Conservation (phyloP, 192 early-diverging fungal species). For the Kickxella alabastrina region DNA sequence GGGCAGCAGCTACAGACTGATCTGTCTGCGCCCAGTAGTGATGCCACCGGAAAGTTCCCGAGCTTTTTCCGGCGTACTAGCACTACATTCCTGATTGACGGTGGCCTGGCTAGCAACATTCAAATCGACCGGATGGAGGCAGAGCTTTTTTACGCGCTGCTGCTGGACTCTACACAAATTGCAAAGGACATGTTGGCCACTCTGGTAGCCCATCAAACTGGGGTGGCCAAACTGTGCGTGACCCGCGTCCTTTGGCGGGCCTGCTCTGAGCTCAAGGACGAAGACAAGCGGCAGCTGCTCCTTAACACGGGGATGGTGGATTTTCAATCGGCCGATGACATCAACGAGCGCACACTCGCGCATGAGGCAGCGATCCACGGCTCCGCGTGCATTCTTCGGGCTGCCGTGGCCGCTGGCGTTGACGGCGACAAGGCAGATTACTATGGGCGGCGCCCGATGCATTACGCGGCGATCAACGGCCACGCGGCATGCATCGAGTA, state of each 20-base stretch:
- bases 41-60: background rate
- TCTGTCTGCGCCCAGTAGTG: slow-evolving; percentile 7
- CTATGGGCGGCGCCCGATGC: slow-evolving; percentile 83
- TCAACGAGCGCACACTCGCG: slow-evolving; percentile 83
- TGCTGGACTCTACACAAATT: slow-evolving; percentile 4
- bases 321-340: slow-evolving; percentile 83
- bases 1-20: background rate
- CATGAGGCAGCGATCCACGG: slow-evolving; percentile 89
- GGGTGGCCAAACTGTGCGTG: slow-evolving; percentile 15
- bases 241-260: slow-evolving; percentile 49
- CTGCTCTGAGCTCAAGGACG: slow-evolving; percentile 42
- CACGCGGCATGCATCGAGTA: slow-evolving; percentile 64
- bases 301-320: slow-evolving; percentile 68
- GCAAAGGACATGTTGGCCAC: slow-evolving; percentile 11
- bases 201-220: slow-evolving; percentile 42
- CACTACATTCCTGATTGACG: slow-evolving; percentile 24
- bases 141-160: slow-evolving; percentile 36
- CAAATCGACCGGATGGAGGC: slow-evolving; percentile 45
- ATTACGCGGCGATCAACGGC: slow-evolving; percentile 94
- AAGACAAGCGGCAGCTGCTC: slow-evolving; percentile 52
- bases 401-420: slow-evolving; percentile 41
- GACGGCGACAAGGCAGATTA: slow-evolving; percentile 68
- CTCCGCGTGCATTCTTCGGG: slow-evolving; percentile 63
- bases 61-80: slow-evolving; percentile 23
- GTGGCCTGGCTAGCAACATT: slow-evolving; percentile 23